These are phyloP conservation scores for Tolypocladium sp. DNA, from an alignment of 2,329 filamentous ascomycete species.

Conservation along the genomic window DNA sequence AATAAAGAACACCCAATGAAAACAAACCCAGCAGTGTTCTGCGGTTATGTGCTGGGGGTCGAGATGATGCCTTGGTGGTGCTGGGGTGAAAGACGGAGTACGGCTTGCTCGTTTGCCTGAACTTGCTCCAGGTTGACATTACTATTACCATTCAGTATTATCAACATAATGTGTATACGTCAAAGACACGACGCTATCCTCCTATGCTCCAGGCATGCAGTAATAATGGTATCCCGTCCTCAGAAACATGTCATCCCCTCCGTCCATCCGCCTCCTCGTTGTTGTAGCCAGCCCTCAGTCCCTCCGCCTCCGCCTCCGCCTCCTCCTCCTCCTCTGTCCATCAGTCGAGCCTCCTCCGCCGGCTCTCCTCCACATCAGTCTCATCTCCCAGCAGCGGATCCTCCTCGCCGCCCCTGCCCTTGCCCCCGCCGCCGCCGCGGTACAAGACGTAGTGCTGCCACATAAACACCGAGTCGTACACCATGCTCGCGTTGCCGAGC, in stretches of 20 bases:
- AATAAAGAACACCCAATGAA: too few species aligned
- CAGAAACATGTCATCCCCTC: not conserved
- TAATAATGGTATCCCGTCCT: not conserved
- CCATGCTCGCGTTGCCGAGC: constrained; percentile 73
- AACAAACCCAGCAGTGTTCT: too few species aligned
- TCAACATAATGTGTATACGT: not conserved
- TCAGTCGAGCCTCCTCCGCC: not conserved
- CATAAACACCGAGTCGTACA: constrained; percentile 83
- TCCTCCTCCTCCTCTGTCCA: not conserved
- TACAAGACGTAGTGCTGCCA: constrained; percentile 84
- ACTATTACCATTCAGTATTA: not conserved
- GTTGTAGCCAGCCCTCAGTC: too few species aligned
- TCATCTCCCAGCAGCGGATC: constrained; percentile 18
- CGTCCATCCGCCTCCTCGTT: not conserved
- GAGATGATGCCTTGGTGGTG: too few species aligned
- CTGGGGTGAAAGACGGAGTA: too few species aligned
- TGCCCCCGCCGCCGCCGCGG: constrained; percentile 6
- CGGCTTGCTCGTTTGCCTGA: too few species aligned
- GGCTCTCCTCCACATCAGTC: not conserved
- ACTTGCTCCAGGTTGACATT: not conserved
- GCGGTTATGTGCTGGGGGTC: too few species aligned
- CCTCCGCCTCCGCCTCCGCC: too few species aligned
- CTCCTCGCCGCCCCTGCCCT: constrained; percentile 4
- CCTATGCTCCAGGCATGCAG: not conserved
- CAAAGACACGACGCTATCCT: not conserved